These are phyloP conservation scores for Fusarium musae DNA, from an alignment of 2,329 filamentous ascomycete species.

Conservation along the genomic window DNA sequence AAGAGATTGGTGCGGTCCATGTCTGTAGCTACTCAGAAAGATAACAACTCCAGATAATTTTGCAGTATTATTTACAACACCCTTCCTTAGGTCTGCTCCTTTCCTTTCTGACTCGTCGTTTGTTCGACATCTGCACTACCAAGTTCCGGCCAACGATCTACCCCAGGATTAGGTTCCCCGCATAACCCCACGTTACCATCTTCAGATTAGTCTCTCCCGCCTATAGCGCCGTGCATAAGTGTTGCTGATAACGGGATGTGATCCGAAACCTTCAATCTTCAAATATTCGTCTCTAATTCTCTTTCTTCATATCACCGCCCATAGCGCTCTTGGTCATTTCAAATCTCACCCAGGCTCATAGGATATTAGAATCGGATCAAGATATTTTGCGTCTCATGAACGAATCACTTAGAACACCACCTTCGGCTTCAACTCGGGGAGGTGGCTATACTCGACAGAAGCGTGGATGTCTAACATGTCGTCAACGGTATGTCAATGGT, in stretches of 20 bases:
- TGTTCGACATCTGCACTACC: background rate
- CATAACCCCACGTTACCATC: background rate
- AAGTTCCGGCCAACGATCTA: background rate
- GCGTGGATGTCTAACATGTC: constrained; percentile 37
- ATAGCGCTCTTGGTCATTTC: background rate
- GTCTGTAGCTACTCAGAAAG: background rate
- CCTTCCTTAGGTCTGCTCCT: background rate
- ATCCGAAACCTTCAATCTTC: background rate
- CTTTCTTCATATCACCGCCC: background rate
- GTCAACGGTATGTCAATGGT: constrained; percentile 10
- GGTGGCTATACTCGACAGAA: constrained; percentile 36
- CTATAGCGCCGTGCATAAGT: background rate
- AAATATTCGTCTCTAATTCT: background rate
- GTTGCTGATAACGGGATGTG: background rate
- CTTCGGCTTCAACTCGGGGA: background rate
- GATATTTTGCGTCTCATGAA: background rate
- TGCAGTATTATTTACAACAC: background rate
- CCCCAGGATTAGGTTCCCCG: background rate
- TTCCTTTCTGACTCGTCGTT: background rate
- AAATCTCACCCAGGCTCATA: too few species aligned
- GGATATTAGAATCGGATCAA: background rate
- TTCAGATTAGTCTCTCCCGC: background rate
- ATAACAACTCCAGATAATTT: background rate
- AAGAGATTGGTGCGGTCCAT: background rate
- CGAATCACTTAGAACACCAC: background rate